phyloP scores from a whole-genome alignment of 805 yeast species.

The Wickerhamomyces rabaulensis region DNA sequence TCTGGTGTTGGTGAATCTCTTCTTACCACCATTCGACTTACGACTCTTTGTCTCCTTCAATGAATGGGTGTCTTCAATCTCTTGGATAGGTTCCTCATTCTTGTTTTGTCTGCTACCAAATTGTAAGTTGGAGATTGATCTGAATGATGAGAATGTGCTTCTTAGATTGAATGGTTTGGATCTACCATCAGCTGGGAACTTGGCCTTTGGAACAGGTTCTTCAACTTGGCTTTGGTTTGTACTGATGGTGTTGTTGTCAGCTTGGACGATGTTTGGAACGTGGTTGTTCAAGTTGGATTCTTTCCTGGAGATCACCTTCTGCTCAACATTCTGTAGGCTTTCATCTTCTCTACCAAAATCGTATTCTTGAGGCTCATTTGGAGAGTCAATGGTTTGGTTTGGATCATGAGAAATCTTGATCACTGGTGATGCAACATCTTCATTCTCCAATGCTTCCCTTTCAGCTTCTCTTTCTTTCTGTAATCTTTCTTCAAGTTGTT shows the following conservation, averaged over 20 bases:
- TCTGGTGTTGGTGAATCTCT: not conserved
- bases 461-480: not conserved
- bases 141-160: slow-evolving; percentile 7
- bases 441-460: not conserved
- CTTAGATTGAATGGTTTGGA: slow-evolving; percentile 4
- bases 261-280: not conserved
- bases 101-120: not conserved
- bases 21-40: not conserved
- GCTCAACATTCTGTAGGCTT: not conserved
- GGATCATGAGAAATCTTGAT: not conserved
- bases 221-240: not conserved
- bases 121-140: slow-evolving; percentile 4
- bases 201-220: not conserved
- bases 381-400: not conserved
- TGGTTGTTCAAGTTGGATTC: not conserved
- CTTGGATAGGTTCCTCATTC: not conserved
- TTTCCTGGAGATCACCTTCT: not conserved
- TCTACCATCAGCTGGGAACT: not conserved
- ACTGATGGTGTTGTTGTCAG: not conserved
- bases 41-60: not conserved
- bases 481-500: not conserved
- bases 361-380: not conserved
- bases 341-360: not conserved
- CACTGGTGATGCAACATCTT: not conserved
- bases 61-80: not conserved